A percentile compares a stretch with the other conserved stretches of the same genome.
phyloP scores from a whole-genome alignment of 1,139 yeast species.

The Hyphopichia wangnamkhiaoensis region DNA sequence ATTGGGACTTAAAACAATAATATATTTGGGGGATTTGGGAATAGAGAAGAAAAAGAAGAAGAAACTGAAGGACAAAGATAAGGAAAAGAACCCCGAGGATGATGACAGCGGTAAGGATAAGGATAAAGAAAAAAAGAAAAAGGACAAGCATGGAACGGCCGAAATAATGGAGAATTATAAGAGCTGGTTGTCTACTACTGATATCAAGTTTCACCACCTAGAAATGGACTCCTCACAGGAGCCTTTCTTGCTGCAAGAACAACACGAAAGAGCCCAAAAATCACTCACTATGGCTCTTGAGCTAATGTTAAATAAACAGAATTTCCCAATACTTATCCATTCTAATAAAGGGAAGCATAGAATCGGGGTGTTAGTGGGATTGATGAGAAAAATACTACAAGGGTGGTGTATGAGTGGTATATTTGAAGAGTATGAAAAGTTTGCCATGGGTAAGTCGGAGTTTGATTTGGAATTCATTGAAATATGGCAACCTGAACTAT shows the following conservation, averaged over 20 bases:
- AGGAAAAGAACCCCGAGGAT: conserved; percentile 45
- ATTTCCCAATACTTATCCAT: conserved; percentile 85
- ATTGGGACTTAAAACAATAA: conserved; percentile 71
- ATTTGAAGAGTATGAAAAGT: conserved; percentile 90
- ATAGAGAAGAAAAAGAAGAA: conserved; percentile 24
- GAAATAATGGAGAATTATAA: conserved; percentile 54
- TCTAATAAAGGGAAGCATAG: conserved; percentile 96
- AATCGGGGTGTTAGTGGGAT: conserved; percentile 87
- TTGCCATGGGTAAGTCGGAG: conserved; percentile 92
- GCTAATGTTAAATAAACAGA: conserved; percentile 63
- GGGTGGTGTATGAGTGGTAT: conserved; percentile 94
- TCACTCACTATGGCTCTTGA: conserved; percentile 64
- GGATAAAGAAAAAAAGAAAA: conserved; percentile 13
- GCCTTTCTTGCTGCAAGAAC: conserved; percentile 61
- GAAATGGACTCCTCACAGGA: conserved; percentile 74
- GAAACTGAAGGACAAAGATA: conserved; percentile 27
- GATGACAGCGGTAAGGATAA: conserved; percentile 22
- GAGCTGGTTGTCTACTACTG: conserved; percentile 60
- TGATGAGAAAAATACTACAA: conserved; percentile 79
- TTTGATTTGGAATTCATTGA: conserved; percentile 73
- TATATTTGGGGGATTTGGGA: conserved; percentile 75
- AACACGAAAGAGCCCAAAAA: conserved; percentile 37
- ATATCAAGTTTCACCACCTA: conserved; percentile 61
- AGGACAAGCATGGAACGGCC: conserved; percentile 37
- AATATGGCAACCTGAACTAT: conserved; percentile 49